Evolutionary conservation across 345 rosid genomes (phyloP), one percentile per base, ranked within the genome.

Genomic region (Sonneratia caseolaris): DNA sequence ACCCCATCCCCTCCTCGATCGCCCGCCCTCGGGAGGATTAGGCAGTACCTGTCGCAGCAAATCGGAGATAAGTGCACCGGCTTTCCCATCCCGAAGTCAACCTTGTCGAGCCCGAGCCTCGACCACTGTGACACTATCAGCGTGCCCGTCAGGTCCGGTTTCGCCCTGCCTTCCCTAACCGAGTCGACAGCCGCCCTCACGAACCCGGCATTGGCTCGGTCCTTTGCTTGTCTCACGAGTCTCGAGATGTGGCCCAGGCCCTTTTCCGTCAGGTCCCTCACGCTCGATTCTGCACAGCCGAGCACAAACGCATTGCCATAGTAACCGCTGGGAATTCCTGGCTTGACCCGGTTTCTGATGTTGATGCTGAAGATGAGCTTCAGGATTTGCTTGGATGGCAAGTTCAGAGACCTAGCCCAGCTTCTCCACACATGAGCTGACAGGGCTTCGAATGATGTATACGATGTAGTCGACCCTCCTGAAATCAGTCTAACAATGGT

Each of bases 51-150:
- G 55, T 90, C 95, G 8, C 90, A 80, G 59, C 93, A 90, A 37
- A 90, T 73, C 43, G 97, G 83, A 1, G 89, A 95, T 70, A 89
- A 87, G 35, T 86, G 84, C 45, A 84, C 79, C 22, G 97, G 93
- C 71, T 73, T 85, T 32, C 90, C 97, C 64, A 91, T 71, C 36
- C 97, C 97, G 3, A 93, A 86, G 88, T 93, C 95, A 75, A 91
- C 82, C 74, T 72, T 81, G 9, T 93, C 96, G 40, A 93, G 75
- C 48, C 97, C 98, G 61, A 93, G 86, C 57, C 86, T 86, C 74
- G 98, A 93, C 98, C 98, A 93, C 61, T 93, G 93, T 47, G 97
- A 87, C 77, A 89, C 4, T 59, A 92, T 84, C 83, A 92, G 73
- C 0, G 88, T 90, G 1, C 93, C 96, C 0, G 86, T 93, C 16